Base-by-base conservation (phyloP, 768 basidiomycete genomes). In the Neoboletus subvelutipes region DNA sequence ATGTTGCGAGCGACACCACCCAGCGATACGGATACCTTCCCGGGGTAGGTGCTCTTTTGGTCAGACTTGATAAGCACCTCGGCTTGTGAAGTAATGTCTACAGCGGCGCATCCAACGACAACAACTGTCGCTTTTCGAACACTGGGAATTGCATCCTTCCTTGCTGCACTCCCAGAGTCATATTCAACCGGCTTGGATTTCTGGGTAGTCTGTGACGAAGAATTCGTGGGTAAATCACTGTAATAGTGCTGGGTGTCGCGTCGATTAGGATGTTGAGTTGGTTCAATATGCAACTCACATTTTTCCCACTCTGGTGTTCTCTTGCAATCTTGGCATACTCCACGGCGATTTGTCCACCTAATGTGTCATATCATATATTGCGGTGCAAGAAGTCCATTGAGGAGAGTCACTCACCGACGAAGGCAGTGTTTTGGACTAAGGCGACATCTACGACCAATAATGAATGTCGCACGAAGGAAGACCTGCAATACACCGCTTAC, bases 1-100 rank as follows among this genome's bases (percentile, higher is more conserved):
- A 99, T 84, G 69, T 99, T 99, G n/a, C 95, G 86, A 1, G 83
- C 94, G 15, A 99, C 96, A 29, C 96, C 96, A 1, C 96, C 96
- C 6, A 91, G 75, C 0, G 88, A 81, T 39, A 95, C 58, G 17
- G 77, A 75, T 26, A 98, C 83, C 13, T 69, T 76, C 11, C 97
- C 97, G 0, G 94, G 93, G 12, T 81, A 81, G 0, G 95, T 98
- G 0, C 93, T 90, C 54, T 85, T 78, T 13, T 78, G 70, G n/a
- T 75, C 69, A 34, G 78, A 62, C 36, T 55, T 50, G 17, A 70
- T 59, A 8, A 66, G 45, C 29, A 74, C 70, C n/a, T 58, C 54
- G 50, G 80, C 78, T 22, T 71, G 73, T 5, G 92, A 82, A 8
- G 90, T 90, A 56, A 99, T 82, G 68, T 99, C 97, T 7, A 98